Conservation (phyloP, 129 eudicot species). For the Lactuca saligna region DNA sequence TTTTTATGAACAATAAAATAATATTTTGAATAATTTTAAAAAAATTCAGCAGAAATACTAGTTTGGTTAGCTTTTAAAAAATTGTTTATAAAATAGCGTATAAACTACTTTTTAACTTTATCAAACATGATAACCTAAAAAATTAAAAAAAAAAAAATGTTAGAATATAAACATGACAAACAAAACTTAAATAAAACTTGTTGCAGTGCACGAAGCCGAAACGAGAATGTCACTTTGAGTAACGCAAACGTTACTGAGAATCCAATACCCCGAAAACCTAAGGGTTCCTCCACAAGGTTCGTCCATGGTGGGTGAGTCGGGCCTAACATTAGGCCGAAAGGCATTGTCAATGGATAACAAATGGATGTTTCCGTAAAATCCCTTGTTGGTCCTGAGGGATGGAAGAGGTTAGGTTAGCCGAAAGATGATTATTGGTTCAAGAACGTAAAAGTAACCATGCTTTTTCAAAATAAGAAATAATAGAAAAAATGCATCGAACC, state of each 20-base stretch:
- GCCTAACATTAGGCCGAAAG: neutral
- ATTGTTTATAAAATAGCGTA: too few species aligned
- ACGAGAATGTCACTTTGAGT: neutral
- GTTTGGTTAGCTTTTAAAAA: too few species aligned
- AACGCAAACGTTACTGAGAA: neutral
- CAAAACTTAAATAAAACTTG: too few species aligned
- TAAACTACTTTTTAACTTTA: too few species aligned
- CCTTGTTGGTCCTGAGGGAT: neutral
- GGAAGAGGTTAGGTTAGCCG: neutral
- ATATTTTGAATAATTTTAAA: too few species aligned
- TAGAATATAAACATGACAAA: too few species aligned
- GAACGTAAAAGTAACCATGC: neutral
- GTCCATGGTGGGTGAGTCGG: neutral
- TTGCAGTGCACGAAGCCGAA: neutral
- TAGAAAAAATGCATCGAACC: neutral
- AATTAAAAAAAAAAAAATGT: too few species aligned
- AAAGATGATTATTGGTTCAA: neutral
- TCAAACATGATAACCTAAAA: too few species aligned
- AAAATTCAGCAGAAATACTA: too few species aligned
- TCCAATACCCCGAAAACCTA: neutral
- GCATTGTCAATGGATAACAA: too few species aligned
- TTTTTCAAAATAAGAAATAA: neutral
- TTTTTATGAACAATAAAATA: too few species aligned
- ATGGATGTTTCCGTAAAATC: neutral
- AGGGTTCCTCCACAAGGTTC: neutral